Conservation (phyloP, 352 stramenopile genomes). For the Pythium aquatile region DNA sequence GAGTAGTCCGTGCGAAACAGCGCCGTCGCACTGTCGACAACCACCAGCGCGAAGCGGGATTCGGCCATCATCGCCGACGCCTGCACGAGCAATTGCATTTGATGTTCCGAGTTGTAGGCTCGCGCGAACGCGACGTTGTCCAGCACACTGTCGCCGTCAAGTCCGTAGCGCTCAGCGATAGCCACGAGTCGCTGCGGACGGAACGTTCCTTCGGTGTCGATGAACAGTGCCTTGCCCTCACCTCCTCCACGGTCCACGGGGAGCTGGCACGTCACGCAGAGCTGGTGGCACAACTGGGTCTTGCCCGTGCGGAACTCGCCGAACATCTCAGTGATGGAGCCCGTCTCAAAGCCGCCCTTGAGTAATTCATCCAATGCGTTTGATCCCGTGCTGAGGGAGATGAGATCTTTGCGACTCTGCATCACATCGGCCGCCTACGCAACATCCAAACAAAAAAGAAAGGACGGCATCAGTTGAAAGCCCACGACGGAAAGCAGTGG, state of each 20-base stretch:
- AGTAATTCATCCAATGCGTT: conserved; percentile 89
- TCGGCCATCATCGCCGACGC: conserved; percentile 99
- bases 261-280: conserved; percentile 99
- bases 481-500: not conserved
- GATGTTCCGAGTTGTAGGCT: conserved; percentile 99
- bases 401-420: conserved; percentile 90
- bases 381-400: conserved; percentile 93
- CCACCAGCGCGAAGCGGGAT: conserved; percentile 92
- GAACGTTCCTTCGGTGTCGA: conserved; percentile 99
- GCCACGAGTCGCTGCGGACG: conserved; percentile 94
- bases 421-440: conserved; percentile 83
- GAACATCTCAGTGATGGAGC: conserved; percentile 98
- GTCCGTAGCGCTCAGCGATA: conserved; percentile 97
- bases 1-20: conserved; percentile 99
- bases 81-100: conserved; percentile 97
- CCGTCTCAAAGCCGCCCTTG: conserved; percentile 97
- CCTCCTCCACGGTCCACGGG: conserved; percentile 96
- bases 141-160: conserved; percentile 95
- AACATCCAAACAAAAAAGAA: conserved; percentile 2
- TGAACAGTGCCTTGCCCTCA: conserved; percentile 98
- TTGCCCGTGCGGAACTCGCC: conserved; percentile 99
- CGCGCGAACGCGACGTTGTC: conserved; percentile 99
- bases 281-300: conserved; percentile 99
- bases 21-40: conserved; percentile 98
- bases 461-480: not conserved